Evolutionary conservation across 1,139 yeast species (phyloP).

Genomic region (Geotrichum klebahnii): DNA sequence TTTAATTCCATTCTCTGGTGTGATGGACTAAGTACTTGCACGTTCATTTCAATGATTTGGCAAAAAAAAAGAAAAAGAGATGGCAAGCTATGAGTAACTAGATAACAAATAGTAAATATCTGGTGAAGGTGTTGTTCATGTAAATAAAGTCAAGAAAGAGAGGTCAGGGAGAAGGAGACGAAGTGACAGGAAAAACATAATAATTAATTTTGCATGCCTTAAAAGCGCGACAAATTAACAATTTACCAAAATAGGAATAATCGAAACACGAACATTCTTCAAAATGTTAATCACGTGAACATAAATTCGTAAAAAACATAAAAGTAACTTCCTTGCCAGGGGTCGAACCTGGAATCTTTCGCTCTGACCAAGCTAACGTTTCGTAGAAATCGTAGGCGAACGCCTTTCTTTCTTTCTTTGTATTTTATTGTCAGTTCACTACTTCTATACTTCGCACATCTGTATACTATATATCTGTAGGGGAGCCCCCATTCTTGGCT

Average conservation of each 20-base stretch:
- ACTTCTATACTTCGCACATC: constrained; percentile 1
- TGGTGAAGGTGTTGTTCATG: neutral
- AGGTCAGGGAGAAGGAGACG: neutral
- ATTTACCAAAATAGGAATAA: neutral
- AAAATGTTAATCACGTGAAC: neutral
- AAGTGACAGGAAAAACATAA: constrained; percentile 4
- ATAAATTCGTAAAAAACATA: constrained; percentile 5
- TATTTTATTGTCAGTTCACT: neutral
- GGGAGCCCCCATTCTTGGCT: no score
- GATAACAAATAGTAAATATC: neutral
- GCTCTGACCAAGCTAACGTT: constrained; percentile 25
- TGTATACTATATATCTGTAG: no score
- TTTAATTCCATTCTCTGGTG: constrained; percentile 1
- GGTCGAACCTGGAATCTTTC: constrained; percentile 41
- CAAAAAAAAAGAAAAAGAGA: neutral
- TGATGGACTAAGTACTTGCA: neutral
- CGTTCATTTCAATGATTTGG: no score
- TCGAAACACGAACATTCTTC: neutral
- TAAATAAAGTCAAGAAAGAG: neutral
- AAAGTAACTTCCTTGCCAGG: constrained; percentile 38
- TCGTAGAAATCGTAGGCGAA: no score
- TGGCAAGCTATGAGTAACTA: neutral
- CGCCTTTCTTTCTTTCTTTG: no score
- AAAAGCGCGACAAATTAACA: no score
- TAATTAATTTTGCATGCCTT: constrained; percentile 1